Conservation (phyloP, 2,329 filamentous ascomycete species). For the Aquanectria penicillioides region DNA sequence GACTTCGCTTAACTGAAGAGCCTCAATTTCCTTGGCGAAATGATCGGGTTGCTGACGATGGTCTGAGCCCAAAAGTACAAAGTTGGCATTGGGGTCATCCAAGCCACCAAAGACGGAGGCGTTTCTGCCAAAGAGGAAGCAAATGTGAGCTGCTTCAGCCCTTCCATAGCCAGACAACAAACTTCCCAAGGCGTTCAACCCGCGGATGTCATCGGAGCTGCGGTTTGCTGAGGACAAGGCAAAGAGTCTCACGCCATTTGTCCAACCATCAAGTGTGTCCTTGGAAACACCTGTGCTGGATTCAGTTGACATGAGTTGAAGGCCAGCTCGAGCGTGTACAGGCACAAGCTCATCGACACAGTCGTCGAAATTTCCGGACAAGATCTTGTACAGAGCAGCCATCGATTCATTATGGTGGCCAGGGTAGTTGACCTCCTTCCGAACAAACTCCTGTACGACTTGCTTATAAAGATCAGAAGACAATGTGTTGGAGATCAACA, state of each 20-base stretch:
- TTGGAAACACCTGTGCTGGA: slow-evolving; percentile 68
- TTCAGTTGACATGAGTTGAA: slow-evolving; percentile 88
- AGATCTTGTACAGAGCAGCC: slow-evolving; percentile 90
- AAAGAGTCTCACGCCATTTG: slow-evolving; percentile 92
- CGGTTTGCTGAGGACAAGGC: slow-evolving; percentile 89
- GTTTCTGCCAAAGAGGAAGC: slow-evolving; percentile 85
- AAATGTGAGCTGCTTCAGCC: slow-evolving; percentile 91
- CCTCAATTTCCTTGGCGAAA: slow-evolving; percentile 82
- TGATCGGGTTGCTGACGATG: slow-evolving; percentile 77
- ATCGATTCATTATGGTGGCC: slow-evolving; percentile 86
- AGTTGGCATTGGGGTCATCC: slow-evolving; percentile 81
- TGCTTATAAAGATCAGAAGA: slow-evolving; percentile 90
- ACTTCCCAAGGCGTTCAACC: slow-evolving; percentile 81
- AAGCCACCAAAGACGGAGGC: slow-evolving; percentile 80
- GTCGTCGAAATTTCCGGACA: slow-evolving; percentile 93
- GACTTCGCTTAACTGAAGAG: slow-evolving; percentile 93
- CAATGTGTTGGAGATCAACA: slow-evolving; percentile 83
- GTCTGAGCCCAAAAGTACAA: slow-evolving; percentile 88
- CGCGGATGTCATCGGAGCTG: slow-evolving; percentile 79
- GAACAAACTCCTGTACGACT: slow-evolving; percentile 93
- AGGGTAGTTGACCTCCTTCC: slow-evolving; percentile 88
- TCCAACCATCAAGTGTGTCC: slow-evolving; percentile 87
- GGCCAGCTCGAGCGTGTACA: slow-evolving; percentile 87
- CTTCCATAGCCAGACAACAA: slow-evolving; percentile 87
- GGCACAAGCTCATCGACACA: slow-evolving; percentile 96